Base-by-base conservation (phyloP, 148 eudicot species). In the Heliosperma pusillum region DNA sequence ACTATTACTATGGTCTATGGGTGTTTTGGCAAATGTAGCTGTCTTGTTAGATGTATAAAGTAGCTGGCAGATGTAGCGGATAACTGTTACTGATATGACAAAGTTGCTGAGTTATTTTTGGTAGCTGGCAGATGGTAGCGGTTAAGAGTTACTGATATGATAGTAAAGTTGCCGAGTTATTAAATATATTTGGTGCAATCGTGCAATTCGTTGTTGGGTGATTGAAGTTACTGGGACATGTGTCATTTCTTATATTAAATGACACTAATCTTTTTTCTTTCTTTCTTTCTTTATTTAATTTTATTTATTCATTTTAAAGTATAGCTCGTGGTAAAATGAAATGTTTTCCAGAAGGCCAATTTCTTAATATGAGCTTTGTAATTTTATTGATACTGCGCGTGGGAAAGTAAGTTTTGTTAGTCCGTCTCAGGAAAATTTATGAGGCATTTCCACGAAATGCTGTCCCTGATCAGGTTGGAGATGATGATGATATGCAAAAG, bases 401-500 rank as follows among this genome's bases (percentile, higher is more conserved):
- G 83, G 75, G 75, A 74, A 74, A 71, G 47, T 55, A 40, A 76
- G 70, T 69, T 64, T 50, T 84, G 74, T 62, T 83, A 94, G 98
- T 87, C 44, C 86, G 88, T 82, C 83, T 94, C 83, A 86, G 90
- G 88, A 89, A 83, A 87, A 94, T 94, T 69, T 90, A 87, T 76
- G 77, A 90, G 75, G 88, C 82, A 76, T 94, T 91, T 79, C 98
- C 97, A 27, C 87, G 86, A 30, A 82, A 85, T 56, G 84, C 89
- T 66, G 87, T 89, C 69, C 96, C 97, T 36, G 92, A 88, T 74
- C 84, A 88, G 66, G 80, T 94, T 66, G 90, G 79, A 40, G 95
- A 87, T 83, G 97, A 94, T 78, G 93, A 89, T 80, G 97, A 90
- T 71, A 80, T 94, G 89, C 96, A 94, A 77, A 80, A 84, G 72